phyloP scores from a whole-genome alignment of 257 asterid species.

The Avicennia marina region DNA sequence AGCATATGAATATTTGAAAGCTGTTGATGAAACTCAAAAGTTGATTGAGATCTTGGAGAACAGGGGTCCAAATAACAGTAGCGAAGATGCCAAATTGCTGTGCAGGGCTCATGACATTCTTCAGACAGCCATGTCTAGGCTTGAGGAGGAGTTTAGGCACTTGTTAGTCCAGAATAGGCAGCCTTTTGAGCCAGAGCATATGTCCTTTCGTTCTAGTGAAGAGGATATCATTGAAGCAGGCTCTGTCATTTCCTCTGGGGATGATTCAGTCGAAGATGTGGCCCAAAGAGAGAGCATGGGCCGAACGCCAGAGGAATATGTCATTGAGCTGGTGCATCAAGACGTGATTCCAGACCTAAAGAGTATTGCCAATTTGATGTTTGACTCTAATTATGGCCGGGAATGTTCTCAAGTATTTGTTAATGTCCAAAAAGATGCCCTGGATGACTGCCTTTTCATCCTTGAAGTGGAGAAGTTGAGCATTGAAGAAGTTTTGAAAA shows the following conservation, averaged over 20 bases:
- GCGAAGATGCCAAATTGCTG: slow-evolving; percentile 35
- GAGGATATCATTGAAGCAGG: slow-evolving; percentile 61
- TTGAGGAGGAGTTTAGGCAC: slow-evolving; percentile 84
- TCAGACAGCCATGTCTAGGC: slow-evolving; percentile 81
- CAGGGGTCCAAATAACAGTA: slow-evolving; percentile 21
- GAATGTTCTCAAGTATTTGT: slow-evolving; percentile 80
- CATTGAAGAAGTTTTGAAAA: slow-evolving; percentile 79
- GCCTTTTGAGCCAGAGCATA: slow-evolving; percentile 76
- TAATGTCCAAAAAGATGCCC: slow-evolving; percentile 68
- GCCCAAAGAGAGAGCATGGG: slow-evolving; percentile 65
- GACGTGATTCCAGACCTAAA: slow-evolving; percentile 59
- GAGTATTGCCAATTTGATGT: slow-evolving; percentile 70
- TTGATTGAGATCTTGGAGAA: slow-evolving; percentile 54
- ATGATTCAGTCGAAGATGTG: slow-evolving; percentile 68
- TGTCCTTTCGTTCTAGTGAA: slow-evolving; percentile 86
- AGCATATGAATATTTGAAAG: slow-evolving; percentile 57
- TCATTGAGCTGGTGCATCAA: slow-evolving; percentile 58
- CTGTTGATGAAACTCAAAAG: slow-evolving; percentile 61
- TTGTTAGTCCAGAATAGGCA: slow-evolving; percentile 75
- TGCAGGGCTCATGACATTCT: slow-evolving; percentile 64
- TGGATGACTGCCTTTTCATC: slow-evolving; percentile 75
- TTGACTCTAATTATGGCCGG: slow-evolving; percentile 64
- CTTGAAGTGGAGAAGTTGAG: slow-evolving; percentile 81
- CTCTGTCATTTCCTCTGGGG: slow-evolving; percentile 75
- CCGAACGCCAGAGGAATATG: slow-evolving; percentile 58